Evolutionary conservation across 2,329 filamentous ascomycete genomes (phyloP), one percentile per base, ranked within the genome.

Genomic region (Claviceps pazoutovae): DNA sequence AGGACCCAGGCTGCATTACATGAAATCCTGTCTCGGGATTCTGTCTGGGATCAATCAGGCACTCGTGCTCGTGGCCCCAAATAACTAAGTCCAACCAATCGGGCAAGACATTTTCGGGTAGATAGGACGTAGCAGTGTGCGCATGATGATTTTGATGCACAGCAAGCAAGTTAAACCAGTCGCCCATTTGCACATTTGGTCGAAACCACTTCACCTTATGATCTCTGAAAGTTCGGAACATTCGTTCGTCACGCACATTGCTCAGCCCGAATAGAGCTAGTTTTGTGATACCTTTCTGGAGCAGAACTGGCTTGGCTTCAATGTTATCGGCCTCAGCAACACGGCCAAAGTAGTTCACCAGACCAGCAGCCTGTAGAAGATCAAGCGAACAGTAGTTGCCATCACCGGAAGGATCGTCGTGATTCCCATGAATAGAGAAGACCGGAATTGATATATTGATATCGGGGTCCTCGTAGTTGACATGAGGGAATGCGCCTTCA

Each of bases 1-100:
- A 97, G 0, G 93, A 98, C 0, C 93, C 93, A 0, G 93, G 93
- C 61, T 98, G 93, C 80, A 98, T 96, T 56, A 98, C 91, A 59
- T 93, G 82, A 59, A 98, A 98, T 0, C 84, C 85, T 47, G 84
- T 95, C 61, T 95, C 88, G 0, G 86, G 80, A 60, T 97, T 98
- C 46, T 82, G 74, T 1, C 74, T 72, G 0, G 93, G 93, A 45
- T 95, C 83, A 56, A 98, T 95, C 7, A 91, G 66, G 62, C 93
- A 98, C 66, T 98, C 91, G 63, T 98, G 93, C 67, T 98, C 93
- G 61, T 98, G 93, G 3, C 93, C 93, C 93, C 93, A 98, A 49
- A 98, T 78, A 0, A 98, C 81, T 4, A 98, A 74, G 62, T 98
- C 86, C 56, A 98, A 72, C 71, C 94, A 97, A 17, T 88, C 83